phyloP scores from a whole-genome alignment of 2,329 filamentous ascomycete genomes.

The Fusarium nisikadoi region DNA sequence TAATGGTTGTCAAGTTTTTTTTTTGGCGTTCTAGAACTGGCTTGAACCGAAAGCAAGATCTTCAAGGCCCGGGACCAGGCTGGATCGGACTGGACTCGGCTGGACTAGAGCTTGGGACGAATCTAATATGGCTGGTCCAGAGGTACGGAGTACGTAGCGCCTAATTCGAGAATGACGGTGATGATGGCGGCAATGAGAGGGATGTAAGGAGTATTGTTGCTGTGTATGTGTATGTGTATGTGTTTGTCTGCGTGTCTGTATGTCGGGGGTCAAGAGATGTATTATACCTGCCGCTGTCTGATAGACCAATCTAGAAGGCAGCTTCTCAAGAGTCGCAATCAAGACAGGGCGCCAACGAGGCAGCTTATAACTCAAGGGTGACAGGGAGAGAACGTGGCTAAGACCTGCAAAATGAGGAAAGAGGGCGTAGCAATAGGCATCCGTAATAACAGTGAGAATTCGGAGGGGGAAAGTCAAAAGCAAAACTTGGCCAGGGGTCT shows the following conservation, averaged over 20 bases:
- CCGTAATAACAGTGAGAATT: conserved; percentile 1
- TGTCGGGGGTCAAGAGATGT: neutral
- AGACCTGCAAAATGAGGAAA: conserved; percentile 31
- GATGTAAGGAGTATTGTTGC: neutral
- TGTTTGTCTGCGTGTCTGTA: conserved; percentile 7
- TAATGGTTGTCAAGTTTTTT: conserved; percentile 29
- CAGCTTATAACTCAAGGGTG: conserved; percentile 24
- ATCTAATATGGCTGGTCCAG: conserved; percentile 14
- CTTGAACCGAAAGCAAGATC: conserved; percentile 30
- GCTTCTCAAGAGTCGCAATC: conserved; percentile 1
- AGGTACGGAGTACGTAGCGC: neutral
- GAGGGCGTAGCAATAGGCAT: conserved; percentile 20
- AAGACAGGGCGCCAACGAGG: conserved; percentile 2
- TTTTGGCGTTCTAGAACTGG: conserved; percentile 37
- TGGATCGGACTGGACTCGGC: conserved; percentile 36
- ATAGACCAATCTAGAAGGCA: neutral
- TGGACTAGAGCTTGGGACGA: conserved; percentile 25
- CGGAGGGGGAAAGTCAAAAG: conserved; percentile 32
- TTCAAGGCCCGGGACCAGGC: conserved; percentile 30
- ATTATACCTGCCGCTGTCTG: conserved; percentile 7
- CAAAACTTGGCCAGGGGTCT: conserved; percentile 31
- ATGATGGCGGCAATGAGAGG: neutral
- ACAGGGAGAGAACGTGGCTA: conserved; percentile 22
- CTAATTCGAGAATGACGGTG: conserved; percentile 2
- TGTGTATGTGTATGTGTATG: neutral